These are phyloP conservation scores for Davidsoniella virescens DNA, from an alignment of 2,329 filamentous ascomycete species.

Conservation along the genomic window DNA sequence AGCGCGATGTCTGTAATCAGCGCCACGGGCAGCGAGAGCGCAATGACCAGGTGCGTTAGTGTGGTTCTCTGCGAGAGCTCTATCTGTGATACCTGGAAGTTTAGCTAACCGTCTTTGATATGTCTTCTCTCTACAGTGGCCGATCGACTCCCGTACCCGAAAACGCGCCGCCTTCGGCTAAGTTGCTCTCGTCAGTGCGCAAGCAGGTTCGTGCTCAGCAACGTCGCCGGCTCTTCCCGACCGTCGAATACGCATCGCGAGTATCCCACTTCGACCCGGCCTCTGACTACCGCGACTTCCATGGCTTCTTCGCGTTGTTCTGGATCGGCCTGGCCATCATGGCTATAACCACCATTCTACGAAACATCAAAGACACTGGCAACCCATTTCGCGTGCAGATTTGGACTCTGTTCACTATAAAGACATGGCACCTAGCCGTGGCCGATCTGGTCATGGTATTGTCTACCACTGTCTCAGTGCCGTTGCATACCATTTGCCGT, in stretches of 20 bases:
- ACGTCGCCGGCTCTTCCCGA: constrained; percentile 75
- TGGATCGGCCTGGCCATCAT: constrained; percentile 96
- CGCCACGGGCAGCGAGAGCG: constrained; percentile 6
- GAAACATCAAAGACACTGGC: constrained; percentile 88
- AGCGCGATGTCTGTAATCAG: constrained; percentile 3
- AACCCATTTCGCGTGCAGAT: constrained; percentile 72
- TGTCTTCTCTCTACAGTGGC: constrained; percentile 37
- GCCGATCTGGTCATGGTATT: constrained; percentile 76
- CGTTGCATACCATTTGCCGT: constrained; percentile 54
- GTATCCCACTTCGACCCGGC: constrained; percentile 90
- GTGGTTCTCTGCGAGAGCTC: not conserved
- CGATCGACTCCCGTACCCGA: constrained; percentile 68
- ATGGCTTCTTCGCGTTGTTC: constrained; percentile 94
- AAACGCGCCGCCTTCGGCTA: constrained; percentile 84
- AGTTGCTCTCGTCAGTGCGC: constrained; percentile 69
- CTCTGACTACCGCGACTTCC: constrained; percentile 85
- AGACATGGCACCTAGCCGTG: constrained; percentile 71
- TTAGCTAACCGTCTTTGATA: not conserved
- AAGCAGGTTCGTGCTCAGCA: constrained; percentile 71
- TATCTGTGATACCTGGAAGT: too few species aligned
- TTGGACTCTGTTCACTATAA: constrained; percentile 74
- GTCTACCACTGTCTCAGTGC: constrained; percentile 54
- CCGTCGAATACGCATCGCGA: constrained; percentile 75
- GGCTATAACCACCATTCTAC: constrained; percentile 84
- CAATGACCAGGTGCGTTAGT: constrained; percentile 5